A percentile compares a stretch with the other conserved stretches of the same genome.
These are phyloP conservation scores for Globisporangium parvum DNA, from an alignment of 352 stramenopile genomes.

Conservation along the genomic window DNA sequence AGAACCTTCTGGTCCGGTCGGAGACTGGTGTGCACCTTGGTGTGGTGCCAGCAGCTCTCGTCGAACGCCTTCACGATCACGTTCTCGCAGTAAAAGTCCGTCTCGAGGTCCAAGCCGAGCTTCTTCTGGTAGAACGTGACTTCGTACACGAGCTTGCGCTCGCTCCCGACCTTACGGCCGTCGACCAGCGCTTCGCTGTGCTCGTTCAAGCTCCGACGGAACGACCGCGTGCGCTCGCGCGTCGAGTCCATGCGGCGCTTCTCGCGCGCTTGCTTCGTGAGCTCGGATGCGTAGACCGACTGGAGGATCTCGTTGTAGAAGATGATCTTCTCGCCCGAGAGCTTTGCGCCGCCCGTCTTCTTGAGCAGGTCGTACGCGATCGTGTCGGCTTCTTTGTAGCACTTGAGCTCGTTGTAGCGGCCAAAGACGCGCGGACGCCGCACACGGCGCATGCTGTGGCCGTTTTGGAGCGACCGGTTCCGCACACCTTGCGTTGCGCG, in stretches of 20 bases:
- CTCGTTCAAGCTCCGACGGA: slow-evolving; percentile 63
- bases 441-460: slow-evolving; percentile 72
- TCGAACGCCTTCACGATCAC: slow-evolving; percentile 81
- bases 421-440: slow-evolving; percentile 81
- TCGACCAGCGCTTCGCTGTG: slow-evolving; percentile 35
- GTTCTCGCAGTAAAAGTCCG: slow-evolving; percentile 87
- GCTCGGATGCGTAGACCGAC: slow-evolving; percentile 57
- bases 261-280: slow-evolving; percentile 73
- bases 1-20: slow-evolving; percentile 49
- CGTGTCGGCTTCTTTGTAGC: slow-evolving; percentile 84
- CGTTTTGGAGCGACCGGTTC: slow-evolving; percentile 76
- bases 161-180: slow-evolving; percentile 17
- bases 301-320: slow-evolving; percentile 87
- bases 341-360: slow-evolving; percentile 53
- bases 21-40: slow-evolving; percentile 56
- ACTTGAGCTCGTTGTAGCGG: slow-evolving; percentile 86
- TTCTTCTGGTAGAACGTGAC: slow-evolving; percentile 80
- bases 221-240: slow-evolving; percentile 57
- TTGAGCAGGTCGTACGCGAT: slow-evolving; percentile 83
- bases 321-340: slow-evolving; percentile 82
- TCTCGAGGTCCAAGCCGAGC: slow-evolving; percentile 81
- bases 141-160: slow-evolving; percentile 70
- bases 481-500: slow-evolving; percentile 80
- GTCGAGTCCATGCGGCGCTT: slow-evolving; percentile 53
- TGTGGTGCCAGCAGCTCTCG: slow-evolving; percentile 34